phyloP scores from a whole-genome alignment of 2,329 filamentous ascomycete species.

The Botrytis galanthina region DNA sequence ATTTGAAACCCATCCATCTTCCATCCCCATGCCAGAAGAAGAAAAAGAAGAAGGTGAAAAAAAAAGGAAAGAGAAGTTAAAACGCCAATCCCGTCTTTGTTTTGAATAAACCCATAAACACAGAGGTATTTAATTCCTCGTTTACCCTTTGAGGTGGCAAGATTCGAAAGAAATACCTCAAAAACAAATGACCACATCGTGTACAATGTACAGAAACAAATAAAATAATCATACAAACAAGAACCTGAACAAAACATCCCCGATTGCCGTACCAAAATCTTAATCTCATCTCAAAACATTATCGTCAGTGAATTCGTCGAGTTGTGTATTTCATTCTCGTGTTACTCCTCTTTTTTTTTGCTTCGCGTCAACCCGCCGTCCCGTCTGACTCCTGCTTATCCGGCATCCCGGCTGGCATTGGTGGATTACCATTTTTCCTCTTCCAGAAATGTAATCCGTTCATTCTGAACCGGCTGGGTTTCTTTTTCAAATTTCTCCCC shows the following conservation, averaged over 20 bases:
- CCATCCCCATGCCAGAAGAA: constrained; percentile 12
- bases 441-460: constrained; percentile 43
- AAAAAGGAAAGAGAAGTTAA: neutral
- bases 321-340: constrained; percentile 11
- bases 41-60: neutral
- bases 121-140: constrained; percentile 16
- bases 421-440: constrained; percentile 36
- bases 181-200: constrained; percentile 12
- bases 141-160: neutral
- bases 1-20: constrained; percentile 2
- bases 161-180: constrained; percentile 3
- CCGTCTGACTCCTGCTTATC: constrained; percentile 17
- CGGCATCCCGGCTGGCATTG: constrained; percentile 24
- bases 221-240: constrained; percentile 22
- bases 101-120: constrained; percentile 20
- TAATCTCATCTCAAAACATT: constrained; percentile 23
- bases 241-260: constrained; percentile 17
- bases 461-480: constrained; percentile 62
- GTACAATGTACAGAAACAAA: constrained; percentile 21
- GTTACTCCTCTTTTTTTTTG: neutral
- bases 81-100: constrained; percentile 15
- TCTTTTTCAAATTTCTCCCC: constrained; percentile 57
- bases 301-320: constrained; percentile 18
- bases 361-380: constrained; percentile 6
- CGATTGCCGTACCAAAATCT: constrained; percentile 17